Percentiles rank a stretch among this genome's conserved stretches.
Evolutionary conservation across 306 rosid genomes (phyloP).

Genomic region (Canavalia ensiformis): DNA sequence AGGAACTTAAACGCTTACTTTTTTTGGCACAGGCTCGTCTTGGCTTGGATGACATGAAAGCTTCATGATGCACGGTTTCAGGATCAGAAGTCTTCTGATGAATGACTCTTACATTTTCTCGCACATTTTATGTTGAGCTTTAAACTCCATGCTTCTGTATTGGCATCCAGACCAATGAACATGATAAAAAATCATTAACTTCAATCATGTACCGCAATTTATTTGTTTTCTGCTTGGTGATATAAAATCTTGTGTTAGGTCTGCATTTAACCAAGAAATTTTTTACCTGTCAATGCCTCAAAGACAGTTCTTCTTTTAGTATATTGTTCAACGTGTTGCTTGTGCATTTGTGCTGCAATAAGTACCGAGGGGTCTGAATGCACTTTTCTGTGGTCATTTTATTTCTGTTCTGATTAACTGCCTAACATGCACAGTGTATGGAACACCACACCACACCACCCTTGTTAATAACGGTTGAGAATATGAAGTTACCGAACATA

Average conservation of each 20-base stretch:
- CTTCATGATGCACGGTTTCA: slow-evolving; percentile 53
- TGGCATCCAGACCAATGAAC: slow-evolving; percentile 32
- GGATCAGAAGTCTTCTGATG: slow-evolving; percentile 38
- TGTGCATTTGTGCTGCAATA: too few species aligned
- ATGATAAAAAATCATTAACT: slow-evolving; percentile 38
- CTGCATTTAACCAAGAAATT: too few species aligned
- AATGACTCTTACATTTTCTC: slow-evolving; percentile 27
- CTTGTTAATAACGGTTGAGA: too few species aligned
- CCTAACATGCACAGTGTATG: too few species aligned
- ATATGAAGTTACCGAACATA: too few species aligned
- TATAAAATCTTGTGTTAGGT: background rate
- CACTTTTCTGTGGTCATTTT: too few species aligned
- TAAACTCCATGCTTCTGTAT: slow-evolving; percentile 25
- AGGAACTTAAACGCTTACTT: slow-evolving; percentile 31
- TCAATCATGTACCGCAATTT: slow-evolving; percentile 31
- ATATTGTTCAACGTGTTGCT: too few species aligned
- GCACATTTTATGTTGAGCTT: slow-evolving; percentile 19
- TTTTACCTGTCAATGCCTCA: too few species aligned
- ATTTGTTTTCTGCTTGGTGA: slow-evolving; percentile 38
- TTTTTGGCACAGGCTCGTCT: slow-evolving; percentile 71
- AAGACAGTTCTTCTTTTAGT: too few species aligned
- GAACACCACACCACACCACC: too few species aligned
- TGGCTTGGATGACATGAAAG: slow-evolving; percentile 93
- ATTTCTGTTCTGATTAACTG: too few species aligned
- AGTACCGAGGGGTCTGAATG: too few species aligned